phyloP scores from a whole-genome alignment of 2,329 filamentous ascomycete genomes.

The Xylaria digitata region DNA sequence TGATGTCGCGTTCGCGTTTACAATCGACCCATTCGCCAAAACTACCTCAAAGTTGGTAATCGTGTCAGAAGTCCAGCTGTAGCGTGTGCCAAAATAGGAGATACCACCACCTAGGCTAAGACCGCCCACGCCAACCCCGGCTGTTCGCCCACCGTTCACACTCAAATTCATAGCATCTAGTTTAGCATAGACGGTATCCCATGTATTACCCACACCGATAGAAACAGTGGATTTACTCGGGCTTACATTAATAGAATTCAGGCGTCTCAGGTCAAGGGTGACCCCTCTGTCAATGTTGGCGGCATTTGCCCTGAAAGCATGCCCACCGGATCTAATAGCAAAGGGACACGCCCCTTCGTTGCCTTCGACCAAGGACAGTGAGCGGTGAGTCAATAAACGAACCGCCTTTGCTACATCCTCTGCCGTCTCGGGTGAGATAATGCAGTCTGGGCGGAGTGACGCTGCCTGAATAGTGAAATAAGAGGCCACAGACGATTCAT shows the following conservation, averaged over 20 bases:
- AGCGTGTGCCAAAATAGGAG: constrained; percentile 17
- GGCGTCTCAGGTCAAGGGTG: background rate
- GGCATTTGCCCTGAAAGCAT: background rate
- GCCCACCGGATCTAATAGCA: constrained; percentile 4
- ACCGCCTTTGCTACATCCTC: background rate
- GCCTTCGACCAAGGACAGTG: too few relatives aligned
- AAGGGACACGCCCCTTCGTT: background rate
- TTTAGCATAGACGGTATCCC: constrained; percentile 7
- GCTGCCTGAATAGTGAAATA: constrained; percentile 7
- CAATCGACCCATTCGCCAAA: constrained; percentile 23
- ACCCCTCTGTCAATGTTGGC: background rate
- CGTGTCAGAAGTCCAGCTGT: constrained; percentile 21
- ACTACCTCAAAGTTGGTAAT: constrained; percentile 6
- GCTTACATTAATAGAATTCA: background rate
- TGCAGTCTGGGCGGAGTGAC: constrained; percentile 2
- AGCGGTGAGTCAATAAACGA: background rate
- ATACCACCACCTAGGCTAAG: constrained; percentile 18
- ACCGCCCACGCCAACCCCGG: constrained; percentile 13
- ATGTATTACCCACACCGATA: constrained; percentile 6
- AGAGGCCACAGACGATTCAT: background rate
- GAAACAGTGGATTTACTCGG: background rate
- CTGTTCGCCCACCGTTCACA: constrained; percentile 12
- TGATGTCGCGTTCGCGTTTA: background rate
- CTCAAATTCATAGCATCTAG: constrained; percentile 6
- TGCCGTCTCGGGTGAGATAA: background rate